Evolutionary conservation across 371 early-diverging fungal genomes (phyloP), one percentile per base, ranked within the genome.

Genomic region (Choanephora cucurbitarum): DNA sequence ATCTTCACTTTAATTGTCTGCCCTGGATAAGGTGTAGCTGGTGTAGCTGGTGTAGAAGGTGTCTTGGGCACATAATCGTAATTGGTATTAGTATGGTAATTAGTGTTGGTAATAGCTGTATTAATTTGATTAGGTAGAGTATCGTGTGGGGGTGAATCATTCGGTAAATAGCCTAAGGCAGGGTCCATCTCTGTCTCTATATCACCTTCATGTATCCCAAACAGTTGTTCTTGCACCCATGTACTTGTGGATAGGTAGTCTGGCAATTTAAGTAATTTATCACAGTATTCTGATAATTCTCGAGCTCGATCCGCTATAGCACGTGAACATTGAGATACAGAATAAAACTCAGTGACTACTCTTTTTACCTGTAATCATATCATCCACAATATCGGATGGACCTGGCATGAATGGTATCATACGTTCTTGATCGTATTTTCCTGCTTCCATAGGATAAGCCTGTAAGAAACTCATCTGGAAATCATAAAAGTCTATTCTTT

Each of bases 371-470:
- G 84, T 79, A 49, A 86, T 70, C 3, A 68, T 72, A 28, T 88
- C 86, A 52, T 74, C 67, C 22, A 89, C 85, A 13, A 62, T 52
- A 8, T 80, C 69, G 7, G 86, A 55, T 15, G 89, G 89, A 1
- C 85, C 87, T 15, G 91, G 91, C 80, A 92, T 83, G 66, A 86
- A 91, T 5, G 92, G 94, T 43, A 92, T 64, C 46, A 85, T 82
- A 22, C 90, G 74, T 44, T 80, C 73, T 40, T 75, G 72, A 19
- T 81, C 84, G 15, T 64, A 64, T 42, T 89, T 84, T 4, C 94
- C 94, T 31, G 86, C 82, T 60, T 92, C 91, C 6, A 72, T 67
- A 1, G 91, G 91, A 65, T 86, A 94, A 52, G 81, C 81, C 37
- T 78, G 80, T 43, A 94, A 69, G 17, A 94, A 75, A n/a, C 81